Conservation (phyloP, 225 moss, liverwort and hornwort species). For the Asterella californica region DNA sequence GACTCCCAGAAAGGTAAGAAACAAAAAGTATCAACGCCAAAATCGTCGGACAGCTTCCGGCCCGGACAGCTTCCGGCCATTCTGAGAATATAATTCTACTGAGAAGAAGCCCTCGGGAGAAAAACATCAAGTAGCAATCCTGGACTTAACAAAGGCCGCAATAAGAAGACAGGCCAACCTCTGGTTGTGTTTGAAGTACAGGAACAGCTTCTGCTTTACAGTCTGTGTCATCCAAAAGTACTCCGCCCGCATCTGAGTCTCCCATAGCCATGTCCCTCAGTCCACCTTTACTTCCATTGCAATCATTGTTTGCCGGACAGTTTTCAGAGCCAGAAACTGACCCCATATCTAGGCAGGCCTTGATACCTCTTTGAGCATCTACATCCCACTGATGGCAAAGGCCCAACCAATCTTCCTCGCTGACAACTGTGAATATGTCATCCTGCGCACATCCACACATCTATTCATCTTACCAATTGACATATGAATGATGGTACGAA, state of each 20-base stretch:
- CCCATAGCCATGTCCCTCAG: slow-evolving; percentile 39
- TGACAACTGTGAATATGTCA: slow-evolving; percentile 75
- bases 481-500: neutral
- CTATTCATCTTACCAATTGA: neutral
- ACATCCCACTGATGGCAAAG: slow-evolving; percentile 95
- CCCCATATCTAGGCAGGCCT: slow-evolving; percentile 60
- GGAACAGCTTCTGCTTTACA: slow-evolving; percentile 60
- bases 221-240: slow-evolving; percentile 48
- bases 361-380: slow-evolving; percentile 78
- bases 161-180: slow-evolving; percentile 40
- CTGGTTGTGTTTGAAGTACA: slow-evolving; percentile 67
- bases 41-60: too few species aligned
- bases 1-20: neutral
- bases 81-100: too few species aligned
- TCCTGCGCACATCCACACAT: slow-evolving; percentile 49
- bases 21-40: too few species aligned
- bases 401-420: slow-evolving; percentile 82
- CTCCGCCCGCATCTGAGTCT: slow-evolving; percentile 29
- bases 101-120: neutral
- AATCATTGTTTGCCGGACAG: slow-evolving; percentile 30
- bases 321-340: slow-evolving; percentile 38
- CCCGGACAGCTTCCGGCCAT: too few species aligned
- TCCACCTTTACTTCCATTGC: slow-evolving; percentile 54
- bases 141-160: neutral
- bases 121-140: neutral